These are phyloP conservation scores for Rhynchosporium agropyri DNA, from an alignment of 2,329 filamentous ascomycete species.

Conservation along the genomic window DNA sequence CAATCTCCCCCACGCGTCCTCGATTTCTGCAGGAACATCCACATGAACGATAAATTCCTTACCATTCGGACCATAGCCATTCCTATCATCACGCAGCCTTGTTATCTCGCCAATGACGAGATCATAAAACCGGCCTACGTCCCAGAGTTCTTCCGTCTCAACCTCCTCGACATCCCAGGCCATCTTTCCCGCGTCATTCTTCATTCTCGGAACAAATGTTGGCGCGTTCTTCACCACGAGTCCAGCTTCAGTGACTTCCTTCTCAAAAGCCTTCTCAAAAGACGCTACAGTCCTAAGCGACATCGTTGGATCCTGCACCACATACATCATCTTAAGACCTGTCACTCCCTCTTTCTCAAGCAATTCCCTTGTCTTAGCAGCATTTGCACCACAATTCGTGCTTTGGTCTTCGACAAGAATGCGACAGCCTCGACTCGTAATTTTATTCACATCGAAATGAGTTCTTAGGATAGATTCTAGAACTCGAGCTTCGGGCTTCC, in stretches of 20 bases:
- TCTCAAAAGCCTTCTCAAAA: conserved; percentile 46
- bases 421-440: conserved; percentile 38
- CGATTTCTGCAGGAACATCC: conserved; percentile 42
- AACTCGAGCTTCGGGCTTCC: conserved; percentile 47
- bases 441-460: conserved; percentile 37
- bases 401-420: conserved; percentile 49
- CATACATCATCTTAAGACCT: conserved; percentile 37
- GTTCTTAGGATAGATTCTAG: conserved; percentile 44
- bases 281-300: conserved; percentile 46
- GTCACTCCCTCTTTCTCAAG: conserved; percentile 38
- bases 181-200: conserved; percentile 16
- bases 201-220: conserved; percentile 39
- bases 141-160: conserved; percentile 43
- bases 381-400: conserved; percentile 51
- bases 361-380: conserved; percentile 43
- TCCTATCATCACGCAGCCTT: conserved; percentile 46
- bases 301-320: conserved; percentile 53
- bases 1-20: conserved; percentile 20
- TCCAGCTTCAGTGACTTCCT: conserved; percentile 15
- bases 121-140: conserved; percentile 45
- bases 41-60: conserved; percentile 50
- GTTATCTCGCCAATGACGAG: conserved; percentile 49
- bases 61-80: conserved; percentile 49
- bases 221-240: conserved; percentile 42
- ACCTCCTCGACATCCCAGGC: conserved; percentile 21